phyloP scores from a whole-genome alignment of 2,329 filamentous ascomycete species.

The Diaporthe citrichinensis region DNA sequence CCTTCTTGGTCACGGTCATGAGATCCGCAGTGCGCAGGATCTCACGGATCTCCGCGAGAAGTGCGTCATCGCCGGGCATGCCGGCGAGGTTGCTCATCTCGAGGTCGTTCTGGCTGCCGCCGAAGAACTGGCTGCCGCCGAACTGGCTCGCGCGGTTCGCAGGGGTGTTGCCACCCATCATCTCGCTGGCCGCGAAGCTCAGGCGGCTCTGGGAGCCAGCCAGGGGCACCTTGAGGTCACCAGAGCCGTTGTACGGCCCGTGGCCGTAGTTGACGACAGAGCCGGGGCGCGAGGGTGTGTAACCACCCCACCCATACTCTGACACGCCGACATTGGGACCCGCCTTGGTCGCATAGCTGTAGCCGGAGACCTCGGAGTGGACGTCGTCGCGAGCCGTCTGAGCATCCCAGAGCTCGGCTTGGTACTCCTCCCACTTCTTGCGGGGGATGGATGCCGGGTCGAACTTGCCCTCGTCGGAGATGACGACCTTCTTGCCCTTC shows the following conservation, averaged over 20 bases:
- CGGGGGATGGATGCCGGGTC: conserved; percentile 92
- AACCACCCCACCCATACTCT: conserved; percentile 77
- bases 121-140: conserved; percentile 71
- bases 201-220: conserved; percentile 75
- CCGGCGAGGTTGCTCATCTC: conserved; percentile 82
- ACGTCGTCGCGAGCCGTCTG: conserved; percentile 87
- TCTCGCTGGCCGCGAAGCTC: conserved; percentile 84
- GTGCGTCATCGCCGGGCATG: conserved; percentile 88
- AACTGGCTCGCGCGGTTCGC: conserved; percentile 73
- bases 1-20: conserved; percentile 99
- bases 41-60: conserved; percentile 94
- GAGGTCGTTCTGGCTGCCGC: conserved; percentile 73
- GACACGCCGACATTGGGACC: conserved; percentile 66
- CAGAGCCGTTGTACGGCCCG: conserved; percentile 62
- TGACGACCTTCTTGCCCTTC: conserved; percentile 89
- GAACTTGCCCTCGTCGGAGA: conserved; percentile 98
- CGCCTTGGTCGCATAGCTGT: conserved; percentile 90
- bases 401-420: conserved; percentile 96
- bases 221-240: conserved; percentile 54
- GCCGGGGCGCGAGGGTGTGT: conserved; percentile 68
- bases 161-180: conserved; percentile 53
- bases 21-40: conserved; percentile 92
- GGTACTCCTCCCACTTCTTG: conserved; percentile 99
- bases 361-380: conserved; percentile 90
- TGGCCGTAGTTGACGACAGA: conserved; percentile 65